Evolutionary conservation across 768 basidiomycete genomes (phyloP).

Genomic region (Tylopilus balloui): DNA sequence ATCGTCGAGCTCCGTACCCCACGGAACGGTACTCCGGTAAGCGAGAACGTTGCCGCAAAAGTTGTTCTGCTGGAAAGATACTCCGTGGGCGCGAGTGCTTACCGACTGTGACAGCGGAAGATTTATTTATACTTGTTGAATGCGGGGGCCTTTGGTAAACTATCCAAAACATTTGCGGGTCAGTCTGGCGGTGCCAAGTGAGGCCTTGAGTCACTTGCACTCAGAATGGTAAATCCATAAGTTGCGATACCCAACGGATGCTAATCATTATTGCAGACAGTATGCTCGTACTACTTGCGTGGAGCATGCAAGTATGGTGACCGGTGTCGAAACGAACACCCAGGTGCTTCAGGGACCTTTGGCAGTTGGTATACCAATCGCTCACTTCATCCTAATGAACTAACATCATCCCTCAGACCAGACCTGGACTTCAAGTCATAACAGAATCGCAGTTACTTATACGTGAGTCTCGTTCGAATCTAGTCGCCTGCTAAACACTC

Average conservation of each 20-base stretch:
- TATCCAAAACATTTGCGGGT: not conserved
- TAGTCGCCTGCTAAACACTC: not conserved
- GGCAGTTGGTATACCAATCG: slow-evolving; percentile 42
- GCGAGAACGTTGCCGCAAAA: slow-evolving; percentile 14
- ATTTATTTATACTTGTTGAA: slow-evolving; percentile 19
- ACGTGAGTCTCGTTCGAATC: slow-evolving; percentile 28
- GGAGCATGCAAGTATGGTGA: slow-evolving; percentile 65
- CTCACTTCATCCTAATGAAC: slow-evolving; percentile 8
- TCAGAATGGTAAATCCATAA: slow-evolving; percentile 15
- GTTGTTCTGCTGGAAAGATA: slow-evolving; percentile 15
- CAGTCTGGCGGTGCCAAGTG: not conserved
- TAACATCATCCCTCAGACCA: slow-evolving; percentile 31
- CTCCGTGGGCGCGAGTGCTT: not conserved
- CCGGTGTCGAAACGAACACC: slow-evolving; percentile 65
- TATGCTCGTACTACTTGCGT: slow-evolving; percentile 60
- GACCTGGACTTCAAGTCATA: slow-evolving; percentile 36
- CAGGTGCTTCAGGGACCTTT: slow-evolving; percentile 38
- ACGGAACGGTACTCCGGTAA: slow-evolving; percentile 13
- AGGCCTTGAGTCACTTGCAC: not conserved
- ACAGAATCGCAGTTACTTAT: slow-evolving; percentile 33
- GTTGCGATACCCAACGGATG: not conserved
- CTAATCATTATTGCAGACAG: slow-evolving; percentile 35
- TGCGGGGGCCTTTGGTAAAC: slow-evolving; percentile 11
- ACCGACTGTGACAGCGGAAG: not conserved
- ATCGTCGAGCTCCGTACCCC: slow-evolving; percentile 22